Conservation (phyloP, 2,329 filamentous ascomycete genomes). For the Penicillium sp. region DNA sequence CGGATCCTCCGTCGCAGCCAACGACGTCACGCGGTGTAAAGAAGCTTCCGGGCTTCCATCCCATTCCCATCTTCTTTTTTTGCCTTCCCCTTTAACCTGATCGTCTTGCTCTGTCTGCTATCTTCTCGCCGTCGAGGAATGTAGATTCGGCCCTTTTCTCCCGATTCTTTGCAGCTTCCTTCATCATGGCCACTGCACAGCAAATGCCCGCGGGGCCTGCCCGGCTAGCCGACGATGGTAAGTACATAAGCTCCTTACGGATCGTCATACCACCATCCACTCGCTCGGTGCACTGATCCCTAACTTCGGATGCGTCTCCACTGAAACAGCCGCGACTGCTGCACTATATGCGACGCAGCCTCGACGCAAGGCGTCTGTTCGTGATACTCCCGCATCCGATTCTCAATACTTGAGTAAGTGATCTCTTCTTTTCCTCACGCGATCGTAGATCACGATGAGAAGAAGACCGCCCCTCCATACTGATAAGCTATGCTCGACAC, state of each 20-base stretch:
- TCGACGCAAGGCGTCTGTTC: conserved; percentile 40
- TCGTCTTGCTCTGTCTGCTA: not conserved
- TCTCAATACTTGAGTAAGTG: conserved; percentile 34
- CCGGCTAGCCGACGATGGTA: conserved; percentile 45
- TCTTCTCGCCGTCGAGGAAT: conserved; percentile 5
- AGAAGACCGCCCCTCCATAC: conserved; percentile 3
- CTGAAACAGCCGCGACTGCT: conserved; percentile 61
- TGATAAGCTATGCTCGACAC: conserved; percentile 15
- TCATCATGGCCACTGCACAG: conserved; percentile 39
- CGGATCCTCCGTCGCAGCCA: conserved; percentile 34
- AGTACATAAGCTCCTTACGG: conserved; percentile 18
- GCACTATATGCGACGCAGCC: conserved; percentile 63
- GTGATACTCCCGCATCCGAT: conserved; percentile 29
- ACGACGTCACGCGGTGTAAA: conserved; percentile 40
- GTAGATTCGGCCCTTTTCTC: conserved; percentile 15
- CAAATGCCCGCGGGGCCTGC: conserved; percentile 37
- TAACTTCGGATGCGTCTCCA: conserved; percentile 17
- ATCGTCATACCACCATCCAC: conserved; percentile 18
- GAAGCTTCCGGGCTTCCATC: conserved; percentile 38
- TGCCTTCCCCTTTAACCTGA: conserved; percentile 3
- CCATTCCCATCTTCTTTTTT: conserved; percentile 21
- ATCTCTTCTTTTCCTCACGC: not conserved
- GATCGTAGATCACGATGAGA: conserved; percentile 5
- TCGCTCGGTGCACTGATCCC: conserved; percentile 12
- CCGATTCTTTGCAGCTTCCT: conserved; percentile 18